phyloP scores from a whole-genome alignment of 176 grass and related monocot species.

The Oryza australiensis region DNA sequence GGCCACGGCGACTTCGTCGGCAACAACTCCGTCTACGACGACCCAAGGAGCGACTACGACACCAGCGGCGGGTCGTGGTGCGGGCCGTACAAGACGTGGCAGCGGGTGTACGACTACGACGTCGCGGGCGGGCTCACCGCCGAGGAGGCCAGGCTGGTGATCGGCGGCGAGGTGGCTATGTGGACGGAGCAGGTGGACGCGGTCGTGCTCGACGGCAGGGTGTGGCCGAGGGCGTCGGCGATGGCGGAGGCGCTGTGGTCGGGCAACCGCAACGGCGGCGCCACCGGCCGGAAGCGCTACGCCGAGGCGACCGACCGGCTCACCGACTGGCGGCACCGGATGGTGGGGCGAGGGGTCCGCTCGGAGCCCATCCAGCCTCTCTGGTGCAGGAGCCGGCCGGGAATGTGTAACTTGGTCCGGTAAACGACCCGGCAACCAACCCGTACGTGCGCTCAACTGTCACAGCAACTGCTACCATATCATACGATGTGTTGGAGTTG shows the following conservation, averaged over 20 bases:
- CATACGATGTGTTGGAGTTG: neutral
- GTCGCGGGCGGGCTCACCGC: conserved; percentile 63
- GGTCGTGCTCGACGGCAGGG: conserved; percentile 57
- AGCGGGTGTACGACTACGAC: conserved; percentile 94
- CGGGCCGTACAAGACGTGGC: conserved; percentile 88
- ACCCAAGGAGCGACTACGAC: conserved; percentile 51
- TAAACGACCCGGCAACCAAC: conserved; percentile 23
- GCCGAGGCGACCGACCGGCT: conserved; percentile 83
- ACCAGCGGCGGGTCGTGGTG: conserved; percentile 77
- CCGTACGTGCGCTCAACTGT: neutral
- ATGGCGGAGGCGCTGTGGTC: conserved; percentile 88
- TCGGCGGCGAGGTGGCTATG: conserved; percentile 90
- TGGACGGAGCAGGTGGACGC: conserved; percentile 86
- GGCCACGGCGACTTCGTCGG: conserved; percentile 72
- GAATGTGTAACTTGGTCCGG: conserved; percentile 76
- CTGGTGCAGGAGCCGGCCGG: conserved; percentile 69
- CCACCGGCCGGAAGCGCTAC: conserved; percentile 62
- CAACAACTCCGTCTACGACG: conserved; percentile 74
- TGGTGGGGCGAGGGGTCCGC: conserved; percentile 70
- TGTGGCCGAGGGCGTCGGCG: conserved; percentile 78
- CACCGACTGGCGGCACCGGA: conserved; percentile 74
- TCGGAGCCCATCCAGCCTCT: conserved; percentile 92
- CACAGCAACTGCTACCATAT: neutral
- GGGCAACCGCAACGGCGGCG: conserved; percentile 57
- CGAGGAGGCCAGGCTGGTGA: conserved; percentile 57